Percentiles rank a stretch among this genome's conserved stretches.
These are phyloP conservation scores for Penicillium sp. DNA, from an alignment of 2,329 filamentous ascomycete species.

Conservation along the genomic window DNA sequence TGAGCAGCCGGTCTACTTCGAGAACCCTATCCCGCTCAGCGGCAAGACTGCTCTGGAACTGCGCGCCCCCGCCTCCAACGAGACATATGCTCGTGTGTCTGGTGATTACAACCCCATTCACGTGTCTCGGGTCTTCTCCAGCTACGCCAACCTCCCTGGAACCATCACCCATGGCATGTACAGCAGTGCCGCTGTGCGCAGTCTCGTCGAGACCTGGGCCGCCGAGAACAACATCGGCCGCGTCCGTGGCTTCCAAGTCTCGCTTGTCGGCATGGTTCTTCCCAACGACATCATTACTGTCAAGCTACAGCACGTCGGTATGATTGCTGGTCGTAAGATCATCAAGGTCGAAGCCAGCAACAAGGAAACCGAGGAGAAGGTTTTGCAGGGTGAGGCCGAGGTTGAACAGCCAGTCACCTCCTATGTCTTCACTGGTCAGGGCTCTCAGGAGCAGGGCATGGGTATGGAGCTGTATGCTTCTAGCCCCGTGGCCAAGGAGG, in stretches of 20 bases:
- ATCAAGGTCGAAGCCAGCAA: constrained; percentile 98
- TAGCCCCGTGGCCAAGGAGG: constrained; percentile 90
- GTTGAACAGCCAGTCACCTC: constrained; percentile 95
- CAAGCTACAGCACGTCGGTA: constrained; percentile 92
- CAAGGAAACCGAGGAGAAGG: constrained; percentile 94
- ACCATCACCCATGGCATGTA: constrained; percentile 99
- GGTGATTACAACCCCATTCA: constrained; percentile 99
- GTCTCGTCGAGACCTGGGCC: constrained; percentile 96
- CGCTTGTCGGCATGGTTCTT: constrained; percentile 96
- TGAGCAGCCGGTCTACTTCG: constrained; percentile 94
- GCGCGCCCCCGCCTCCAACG: constrained; percentile 91
- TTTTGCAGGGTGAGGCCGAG: constrained; percentile 90
- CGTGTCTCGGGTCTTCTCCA: constrained; percentile 93
- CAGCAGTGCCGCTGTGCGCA: constrained; percentile 92
- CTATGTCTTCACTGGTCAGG: constrained; percentile 97
- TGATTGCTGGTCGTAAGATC: constrained; percentile 98
- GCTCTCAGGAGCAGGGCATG: constrained; percentile 98
- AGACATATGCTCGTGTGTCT: constrained; percentile 95
- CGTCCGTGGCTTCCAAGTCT: constrained; percentile 95
- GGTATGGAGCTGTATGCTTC: constrained; percentile 97
- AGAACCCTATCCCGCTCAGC: constrained; percentile 93
- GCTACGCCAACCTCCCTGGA: constrained; percentile 90
- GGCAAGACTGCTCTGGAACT: constrained; percentile 86
- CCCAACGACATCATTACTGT: constrained; percentile 95
- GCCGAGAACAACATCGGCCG: constrained; percentile 98